These are phyloP conservation scores for Bipolaris sorokiniana DNA, from an alignment of 2,329 filamentous ascomycete genomes.

Conservation along the genomic window DNA sequence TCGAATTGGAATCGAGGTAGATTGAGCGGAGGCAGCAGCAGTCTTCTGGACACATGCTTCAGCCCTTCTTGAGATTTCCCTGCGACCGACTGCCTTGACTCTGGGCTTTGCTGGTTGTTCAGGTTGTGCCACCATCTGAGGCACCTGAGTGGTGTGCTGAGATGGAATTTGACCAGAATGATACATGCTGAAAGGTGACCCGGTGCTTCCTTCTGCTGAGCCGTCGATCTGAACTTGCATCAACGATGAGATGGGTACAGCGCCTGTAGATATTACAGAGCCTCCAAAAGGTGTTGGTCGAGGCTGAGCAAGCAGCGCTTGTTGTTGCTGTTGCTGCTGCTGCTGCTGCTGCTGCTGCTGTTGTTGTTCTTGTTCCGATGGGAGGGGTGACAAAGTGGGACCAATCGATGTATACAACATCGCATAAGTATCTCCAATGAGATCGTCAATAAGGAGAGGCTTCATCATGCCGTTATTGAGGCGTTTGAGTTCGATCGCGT, in stretches of 20 bases:
- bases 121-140: slow-evolving; percentile 24
- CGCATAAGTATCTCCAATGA: slow-evolving; percentile 90
- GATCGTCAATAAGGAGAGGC: slow-evolving; percentile 81
- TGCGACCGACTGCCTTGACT: slow-evolving; percentile 64
- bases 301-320: slow-evolving; percentile 18
- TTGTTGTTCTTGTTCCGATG: slow-evolving; percentile 49
- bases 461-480: slow-evolving; percentile 91
- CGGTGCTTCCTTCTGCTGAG: slow-evolving; percentile 19
- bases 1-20: slow-evolving; percentile 45
- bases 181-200: slow-evolving; percentile 34
- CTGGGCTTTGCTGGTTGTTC: slow-evolving; percentile 42
- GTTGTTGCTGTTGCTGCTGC: slow-evolving; percentile 41
- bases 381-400: slow-evolving; percentile 60
- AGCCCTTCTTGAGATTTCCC: slow-evolving; percentile 64
- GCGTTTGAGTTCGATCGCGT: slow-evolving; percentile 73
- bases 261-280: slow-evolving; percentile 14
- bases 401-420: slow-evolving; percentile 73
- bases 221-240: slow-evolving; percentile 46
- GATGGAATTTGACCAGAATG: slow-evolving; percentile 34
- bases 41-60: slow-evolving; percentile 60
- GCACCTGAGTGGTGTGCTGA: slow-evolving; percentile 21
- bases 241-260: slow-evolving; percentile 39
- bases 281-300: slow-evolving; percentile 9
- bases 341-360: slow-evolving; percentile 37
- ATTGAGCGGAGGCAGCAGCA: slow-evolving; percentile 35